Evolutionary conservation across 1,139 yeast species (phyloP).

Genomic region (Candida frijolesensis): DNA sequence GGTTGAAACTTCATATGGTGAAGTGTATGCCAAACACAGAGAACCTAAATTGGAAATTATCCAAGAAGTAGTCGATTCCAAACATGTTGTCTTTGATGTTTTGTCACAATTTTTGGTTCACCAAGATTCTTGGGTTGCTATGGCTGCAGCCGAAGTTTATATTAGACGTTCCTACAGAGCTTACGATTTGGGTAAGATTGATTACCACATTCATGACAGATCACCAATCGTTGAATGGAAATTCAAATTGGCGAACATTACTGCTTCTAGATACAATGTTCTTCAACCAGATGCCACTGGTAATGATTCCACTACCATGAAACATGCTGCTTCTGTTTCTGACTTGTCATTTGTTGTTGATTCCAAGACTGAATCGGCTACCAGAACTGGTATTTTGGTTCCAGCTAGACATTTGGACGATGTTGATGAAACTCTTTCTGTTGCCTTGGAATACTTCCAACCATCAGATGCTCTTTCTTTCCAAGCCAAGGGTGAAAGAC

Average conservation of each 20-base stretch:
- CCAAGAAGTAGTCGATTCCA: constrained; percentile 92
- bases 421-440: constrained; percentile 75
- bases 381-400: constrained; percentile 85
- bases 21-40: constrained; percentile 71
- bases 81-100: constrained; percentile 94
- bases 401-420: constrained; percentile 87
- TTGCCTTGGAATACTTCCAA: constrained; percentile 76
- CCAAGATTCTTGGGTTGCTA: constrained; percentile 82
- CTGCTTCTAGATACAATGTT: constrained; percentile 68
- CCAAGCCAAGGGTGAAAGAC: constrained; percentile 40
- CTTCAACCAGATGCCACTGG: constrained; percentile 46
- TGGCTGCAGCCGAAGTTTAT: constrained; percentile 96
- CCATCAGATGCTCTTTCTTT: constrained; percentile 41
- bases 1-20: constrained; percentile 87
- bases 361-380: constrained; percentile 51
- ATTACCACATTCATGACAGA: constrained; percentile 60
- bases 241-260: constrained; percentile 68
- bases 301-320: constrained; percentile 47
- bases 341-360: constrained; percentile 86
- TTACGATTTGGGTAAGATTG: constrained; percentile 78
- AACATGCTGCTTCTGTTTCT: constrained; percentile 89
- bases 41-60: constrained; percentile 81
- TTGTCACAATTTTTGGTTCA: constrained; percentile 87
- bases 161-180: constrained; percentile 97
- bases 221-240: constrained; percentile 84